Base-by-base conservation (phyloP, 164 flowering plant genomes). In the Umbellularia californica region DNA sequence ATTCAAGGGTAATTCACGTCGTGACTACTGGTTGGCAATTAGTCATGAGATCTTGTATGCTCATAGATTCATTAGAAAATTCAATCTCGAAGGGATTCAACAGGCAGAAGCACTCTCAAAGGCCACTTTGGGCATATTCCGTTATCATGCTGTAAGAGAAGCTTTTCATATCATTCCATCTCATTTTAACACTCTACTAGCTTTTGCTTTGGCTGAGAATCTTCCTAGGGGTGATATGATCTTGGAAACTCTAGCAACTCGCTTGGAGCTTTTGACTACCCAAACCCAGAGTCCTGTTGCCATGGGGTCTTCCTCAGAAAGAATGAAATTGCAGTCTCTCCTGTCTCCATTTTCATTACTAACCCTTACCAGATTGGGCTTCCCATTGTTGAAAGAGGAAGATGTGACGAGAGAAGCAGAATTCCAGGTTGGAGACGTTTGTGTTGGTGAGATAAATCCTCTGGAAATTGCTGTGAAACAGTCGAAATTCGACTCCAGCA, bases 1-100 rank as follows among this genome's bases (percentile, higher is more conserved):
- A 83, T 86, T 94, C 69, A 94, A 90, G 71, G 89, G 95, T 65
- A 85, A 81, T 80, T 86, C 90, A 70, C 87, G 98, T n/a, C 90
- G 98, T 25, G 92, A 91, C 77, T 92, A 92, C 80, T 94, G 98
- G 97, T 82, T 94, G 81, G 96, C 87, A 81, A 84, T 91, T 72
- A 81, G 83, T 77, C 87, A 86, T 63, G 98, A 94, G 82, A 80
- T 94, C 77, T 80, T 94, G 69, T 86, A 78, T 71, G 92, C 82
- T 27, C 94, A 91, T 76, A 88, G 70, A 77, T 94, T 92, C 77
- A 79, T 84, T 51, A 81, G 90, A 79, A 88, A 84, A 71, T 76
- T 87, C 80, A 80, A 83, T 64, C 79, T 92, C 71, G 84, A 78
- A 66, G 86, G 79, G 47, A 74, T 70, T 75, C 90, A 87, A 77